Percentiles rank a stretch among this genome's conserved stretches.
phyloP scores from a whole-genome alignment of 805 yeast genomes.

The Candida insectorum region DNA sequence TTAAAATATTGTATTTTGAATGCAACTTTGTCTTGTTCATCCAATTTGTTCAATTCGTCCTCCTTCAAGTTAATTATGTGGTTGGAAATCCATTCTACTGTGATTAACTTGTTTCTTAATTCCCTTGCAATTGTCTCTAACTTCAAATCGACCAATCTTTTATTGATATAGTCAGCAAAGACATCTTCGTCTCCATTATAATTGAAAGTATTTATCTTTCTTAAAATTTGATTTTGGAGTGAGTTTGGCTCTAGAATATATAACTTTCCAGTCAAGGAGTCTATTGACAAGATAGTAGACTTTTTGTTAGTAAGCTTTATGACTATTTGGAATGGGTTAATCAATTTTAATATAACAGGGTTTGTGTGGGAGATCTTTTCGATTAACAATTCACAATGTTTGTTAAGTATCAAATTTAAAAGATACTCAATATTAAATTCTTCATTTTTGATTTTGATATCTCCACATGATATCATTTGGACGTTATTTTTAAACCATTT shows the following conservation, averaged over 20 bases:
- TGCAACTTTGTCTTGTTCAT: slow-evolving; percentile 6
- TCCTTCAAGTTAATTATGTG: slow-evolving; percentile 49
- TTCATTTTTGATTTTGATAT: slow-evolving; percentile 11
- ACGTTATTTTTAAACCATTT: slow-evolving; percentile 64
- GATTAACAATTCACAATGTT: slow-evolving; percentile 35
- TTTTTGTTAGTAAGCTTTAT: slow-evolving; percentile 30
- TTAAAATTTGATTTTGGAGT: slow-evolving; percentile 28
- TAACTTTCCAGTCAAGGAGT: slow-evolving; percentile 39
- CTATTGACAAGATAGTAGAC: slow-evolving; percentile 34
- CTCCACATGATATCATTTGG: slow-evolving; percentile 16
- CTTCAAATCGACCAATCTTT: slow-evolving; percentile 42
- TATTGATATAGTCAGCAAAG: slow-evolving; percentile 28
- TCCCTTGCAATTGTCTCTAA: slow-evolving; percentile 49
- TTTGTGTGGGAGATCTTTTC: slow-evolving; percentile 7
- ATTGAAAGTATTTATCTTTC: slow-evolving; percentile 26
- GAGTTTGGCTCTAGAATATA: slow-evolving; percentile 39
- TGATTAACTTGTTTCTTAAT: slow-evolving; percentile 52
- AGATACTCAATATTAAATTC: slow-evolving; percentile 35
- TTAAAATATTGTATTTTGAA: slow-evolving; percentile 37
- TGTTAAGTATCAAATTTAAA: slow-evolving; percentile 33
- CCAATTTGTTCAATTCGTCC: slow-evolving; percentile 44
- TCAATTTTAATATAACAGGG: slow-evolving; percentile 9
- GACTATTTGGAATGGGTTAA: slow-evolving; percentile 33
- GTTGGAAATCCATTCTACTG: slow-evolving; percentile 68
- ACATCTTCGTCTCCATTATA: slow-evolving; percentile 25